Conservation (phyloP, 345 rosid species). For the Bruguiera parviflora region DNA sequence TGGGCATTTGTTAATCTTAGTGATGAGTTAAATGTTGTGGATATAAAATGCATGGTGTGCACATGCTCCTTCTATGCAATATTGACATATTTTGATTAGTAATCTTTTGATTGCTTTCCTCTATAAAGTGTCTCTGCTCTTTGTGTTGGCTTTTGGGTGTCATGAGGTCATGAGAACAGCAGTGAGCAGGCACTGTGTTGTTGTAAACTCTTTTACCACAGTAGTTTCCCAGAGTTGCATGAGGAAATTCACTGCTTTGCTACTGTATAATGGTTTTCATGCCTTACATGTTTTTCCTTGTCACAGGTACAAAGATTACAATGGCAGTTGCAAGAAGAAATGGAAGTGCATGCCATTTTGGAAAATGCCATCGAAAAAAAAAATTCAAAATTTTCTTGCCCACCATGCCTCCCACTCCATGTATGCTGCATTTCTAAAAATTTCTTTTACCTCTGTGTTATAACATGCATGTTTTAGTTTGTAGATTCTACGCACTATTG, state of each 20-base stretch:
- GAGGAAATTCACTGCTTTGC: neutral
- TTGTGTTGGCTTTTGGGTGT: no score
- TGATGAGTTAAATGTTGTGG: no score
- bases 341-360: slow-evolving; percentile 54
- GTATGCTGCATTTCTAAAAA: slow-evolving; percentile 30
- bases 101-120: neutral
- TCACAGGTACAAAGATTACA: slow-evolving; percentile 64
- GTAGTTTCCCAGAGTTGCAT: neutral
- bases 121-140: no score
- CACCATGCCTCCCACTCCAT: slow-evolving; percentile 53
- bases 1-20: no score
- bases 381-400: slow-evolving; percentile 41
- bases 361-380: slow-evolving; percentile 54
- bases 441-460: neutral
- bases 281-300: slow-evolving; percentile 9
- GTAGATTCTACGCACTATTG: neutral
- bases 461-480: neutral
- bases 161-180: neutral
- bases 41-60: no score
- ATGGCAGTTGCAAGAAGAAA: slow-evolving; percentile 65
- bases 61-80: no score
- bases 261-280: neutral
- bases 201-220: neutral
- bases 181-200: neutral
- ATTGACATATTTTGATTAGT: neutral